Evolutionary conservation across 306 rosid genomes (phyloP).

Genomic region (Alnus glutinosa): DNA sequence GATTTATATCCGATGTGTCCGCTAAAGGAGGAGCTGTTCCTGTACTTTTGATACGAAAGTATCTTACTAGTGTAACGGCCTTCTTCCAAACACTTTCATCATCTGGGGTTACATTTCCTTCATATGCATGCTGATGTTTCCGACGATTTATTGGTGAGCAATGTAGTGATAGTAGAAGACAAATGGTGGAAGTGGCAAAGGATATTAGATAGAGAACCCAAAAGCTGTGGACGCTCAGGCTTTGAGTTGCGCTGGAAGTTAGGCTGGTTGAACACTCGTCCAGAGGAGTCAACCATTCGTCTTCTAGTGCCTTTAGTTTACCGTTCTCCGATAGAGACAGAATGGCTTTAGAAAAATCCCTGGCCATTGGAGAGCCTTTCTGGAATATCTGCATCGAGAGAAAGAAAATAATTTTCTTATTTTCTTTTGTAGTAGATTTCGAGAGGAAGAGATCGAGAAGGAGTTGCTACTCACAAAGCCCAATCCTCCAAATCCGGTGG

Average conservation of each 20-base stretch:
- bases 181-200: conserved; percentile 25
- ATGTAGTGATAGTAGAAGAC: conserved; percentile 15
- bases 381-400: conserved; percentile 33
- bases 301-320: conserved; percentile 9
- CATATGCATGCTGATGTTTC: not conserved
- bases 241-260: not conserved
- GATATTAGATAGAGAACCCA: conserved; percentile 32
- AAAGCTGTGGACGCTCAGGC: conserved; percentile 28
- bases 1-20: too few species aligned
- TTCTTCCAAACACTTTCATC: not conserved
- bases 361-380: conserved; percentile 44
- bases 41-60: too few species aligned
- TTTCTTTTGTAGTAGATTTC: too few species aligned
- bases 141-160: not conserved
- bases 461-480: conserved; percentile 59
- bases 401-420: not conserved
- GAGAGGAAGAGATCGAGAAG: too few species aligned
- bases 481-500: conserved; percentile 57
- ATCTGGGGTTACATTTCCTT: too few species aligned
- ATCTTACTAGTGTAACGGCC: too few species aligned
- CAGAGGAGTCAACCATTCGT: conserved; percentile 14
- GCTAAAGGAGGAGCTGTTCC: too few species aligned
- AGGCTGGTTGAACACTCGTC: conserved; percentile 21
- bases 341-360: conserved; percentile 35
- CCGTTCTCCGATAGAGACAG: conserved; percentile 32